A percentile compares a stretch with the other conserved stretches of the same genome.
Evolutionary conservation across 345 rosid genomes (phyloP).

Genomic region (Salix koriyanagi): DNA sequence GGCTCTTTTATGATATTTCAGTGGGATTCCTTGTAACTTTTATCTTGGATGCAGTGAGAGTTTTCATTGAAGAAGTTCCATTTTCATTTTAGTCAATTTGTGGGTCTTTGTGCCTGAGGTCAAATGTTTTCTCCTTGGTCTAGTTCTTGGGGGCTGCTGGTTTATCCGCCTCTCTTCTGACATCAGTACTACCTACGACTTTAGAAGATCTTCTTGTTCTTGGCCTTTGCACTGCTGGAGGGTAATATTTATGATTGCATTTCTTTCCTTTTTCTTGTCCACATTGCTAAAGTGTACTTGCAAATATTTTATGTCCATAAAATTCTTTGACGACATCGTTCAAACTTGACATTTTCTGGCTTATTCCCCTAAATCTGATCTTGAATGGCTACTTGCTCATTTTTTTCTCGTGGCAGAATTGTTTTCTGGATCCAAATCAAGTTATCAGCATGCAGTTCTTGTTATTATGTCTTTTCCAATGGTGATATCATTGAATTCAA

Average conservation of each 20-base stretch:
- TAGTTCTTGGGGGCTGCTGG: slow-evolving; percentile 87
- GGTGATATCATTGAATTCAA: not conserved
- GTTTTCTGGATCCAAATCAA: not conserved
- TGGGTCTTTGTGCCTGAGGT: slow-evolving; percentile 9
- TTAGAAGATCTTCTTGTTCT: slow-evolving; percentile 93
- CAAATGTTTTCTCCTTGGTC: slow-evolving; percentile 12
- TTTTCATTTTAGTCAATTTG: not conserved
- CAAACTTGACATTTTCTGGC: not conserved
- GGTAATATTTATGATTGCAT: slow-evolving; percentile 42
- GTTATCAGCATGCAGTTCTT: not conserved
- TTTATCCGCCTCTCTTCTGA: slow-evolving; percentile 81
- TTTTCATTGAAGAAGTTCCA: not conserved
- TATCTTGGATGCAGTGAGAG: not conserved
- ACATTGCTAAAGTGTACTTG: not conserved
- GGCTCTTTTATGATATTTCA: not conserved
- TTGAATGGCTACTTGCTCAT: not conserved
- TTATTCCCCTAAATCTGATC: not conserved
- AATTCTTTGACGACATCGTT: not conserved
- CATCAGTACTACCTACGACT: slow-evolving; percentile 78
- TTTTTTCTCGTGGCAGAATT: not conserved
- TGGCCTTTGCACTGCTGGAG: slow-evolving; percentile 95
- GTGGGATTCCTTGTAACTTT: not conserved
- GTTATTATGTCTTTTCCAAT: not conserved
- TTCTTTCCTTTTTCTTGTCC: not conserved
- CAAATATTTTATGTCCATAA: not conserved